phyloP scores from a whole-genome alignment of 345 rosid species.

The Tarenaya hassleriana region DNA sequence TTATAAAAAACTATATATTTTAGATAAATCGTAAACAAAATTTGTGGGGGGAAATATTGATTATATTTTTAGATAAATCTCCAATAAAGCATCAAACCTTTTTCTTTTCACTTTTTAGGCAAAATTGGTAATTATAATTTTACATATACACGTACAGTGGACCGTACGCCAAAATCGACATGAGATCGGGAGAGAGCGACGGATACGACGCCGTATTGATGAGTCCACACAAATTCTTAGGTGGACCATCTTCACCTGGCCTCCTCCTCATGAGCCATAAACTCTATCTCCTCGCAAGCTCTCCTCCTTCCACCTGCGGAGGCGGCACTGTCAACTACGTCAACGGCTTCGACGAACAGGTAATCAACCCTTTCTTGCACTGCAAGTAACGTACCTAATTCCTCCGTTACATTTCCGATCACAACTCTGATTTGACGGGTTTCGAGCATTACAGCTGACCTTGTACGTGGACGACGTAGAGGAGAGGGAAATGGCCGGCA shows the following conservation, averaged over 20 bases:
- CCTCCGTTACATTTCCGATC: no score
- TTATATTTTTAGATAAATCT: no score
- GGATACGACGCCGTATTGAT: constrained; percentile 55
- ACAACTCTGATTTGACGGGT: no score
- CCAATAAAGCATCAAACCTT: no score
- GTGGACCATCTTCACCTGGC: constrained; percentile 62
- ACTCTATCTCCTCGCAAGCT: constrained; percentile 36
- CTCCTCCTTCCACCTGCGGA: constrained; percentile 57
- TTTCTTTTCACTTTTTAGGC: no score
- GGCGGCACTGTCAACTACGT: constrained; percentile 61
- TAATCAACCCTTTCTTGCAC: neutral
- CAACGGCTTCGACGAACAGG: constrained; percentile 48
- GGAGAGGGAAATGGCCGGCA: constrained; percentile 52
- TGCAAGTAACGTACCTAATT: no score
- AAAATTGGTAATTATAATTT: no score
- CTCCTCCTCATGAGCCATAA: constrained; percentile 45
- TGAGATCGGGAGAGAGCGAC: constrained; percentile 42
- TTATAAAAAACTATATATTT: no score
- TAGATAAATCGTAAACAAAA: no score
- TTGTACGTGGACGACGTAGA: constrained; percentile 41
- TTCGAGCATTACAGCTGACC: constrained; percentile 47
- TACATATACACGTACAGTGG: constrained; percentile 29
- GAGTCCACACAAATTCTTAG: constrained; percentile 54
- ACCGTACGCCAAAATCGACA: constrained; percentile 47
- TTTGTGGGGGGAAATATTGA: no score